Evolutionary conservation across 1,139 yeast species (phyloP).

Genomic region (Hyphopichia buzzinii): DNA sequence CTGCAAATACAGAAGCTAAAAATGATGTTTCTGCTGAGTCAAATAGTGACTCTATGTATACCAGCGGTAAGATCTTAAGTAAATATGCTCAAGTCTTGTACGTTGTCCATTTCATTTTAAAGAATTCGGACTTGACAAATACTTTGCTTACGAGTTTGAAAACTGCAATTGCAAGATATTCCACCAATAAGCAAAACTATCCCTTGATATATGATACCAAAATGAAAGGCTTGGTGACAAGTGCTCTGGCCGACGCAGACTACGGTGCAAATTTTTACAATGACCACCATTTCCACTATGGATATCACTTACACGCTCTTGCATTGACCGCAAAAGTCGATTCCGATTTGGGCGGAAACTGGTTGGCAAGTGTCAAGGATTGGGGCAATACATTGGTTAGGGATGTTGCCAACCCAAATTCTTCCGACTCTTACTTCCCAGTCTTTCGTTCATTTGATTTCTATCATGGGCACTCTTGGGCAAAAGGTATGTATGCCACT

Average conservation of each 20-base stretch:
- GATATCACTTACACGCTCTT: conserved; percentile 67
- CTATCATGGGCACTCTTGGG: conserved; percentile 78
- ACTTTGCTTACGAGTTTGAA: conserved; percentile 47
- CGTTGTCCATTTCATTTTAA: conserved; percentile 49
- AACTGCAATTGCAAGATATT: conserved; percentile 51
- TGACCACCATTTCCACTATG: conserved; percentile 76
- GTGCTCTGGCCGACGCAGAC: conserved; percentile 55
- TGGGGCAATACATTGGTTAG: conserved; percentile 66
- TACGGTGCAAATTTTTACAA: conserved; percentile 69
- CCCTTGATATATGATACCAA: conserved; percentile 59
- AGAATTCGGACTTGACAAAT: conserved; percentile 38
- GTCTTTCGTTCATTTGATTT: conserved; percentile 68
- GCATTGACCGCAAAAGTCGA: conserved; percentile 66
- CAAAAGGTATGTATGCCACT: conserved; percentile 60
- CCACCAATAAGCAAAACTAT: conserved; percentile 47
- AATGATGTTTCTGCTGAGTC: conserved; percentile 49
- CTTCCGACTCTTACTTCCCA: conserved; percentile 58
- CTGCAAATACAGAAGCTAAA: conserved; percentile 45
- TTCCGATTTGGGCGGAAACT: conserved; percentile 50
- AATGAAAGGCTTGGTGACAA: conserved; percentile 64
- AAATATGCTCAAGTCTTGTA: conserved; percentile 64
- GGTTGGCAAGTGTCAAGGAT: conserved; percentile 55
- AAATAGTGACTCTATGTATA: conserved; percentile 60
- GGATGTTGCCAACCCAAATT: conserved; percentile 68
- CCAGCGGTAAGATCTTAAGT: conserved; percentile 61